Conservation (phyloP, 192 early-diverging fungal genomes). For the Spinellus fusiger region DNA sequence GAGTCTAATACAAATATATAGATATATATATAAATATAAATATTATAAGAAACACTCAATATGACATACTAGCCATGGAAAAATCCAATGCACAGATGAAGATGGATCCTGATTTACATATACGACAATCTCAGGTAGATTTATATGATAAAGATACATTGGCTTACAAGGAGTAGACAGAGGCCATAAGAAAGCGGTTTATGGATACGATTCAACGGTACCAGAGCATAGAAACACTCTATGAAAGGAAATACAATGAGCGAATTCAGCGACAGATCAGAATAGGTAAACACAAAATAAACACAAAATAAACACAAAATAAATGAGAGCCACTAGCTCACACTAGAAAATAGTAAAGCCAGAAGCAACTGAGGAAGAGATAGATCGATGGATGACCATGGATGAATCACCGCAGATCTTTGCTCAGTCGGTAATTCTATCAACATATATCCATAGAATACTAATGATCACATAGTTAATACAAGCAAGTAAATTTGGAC, state of each 20-base stretch:
- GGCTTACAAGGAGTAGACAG: background rate
- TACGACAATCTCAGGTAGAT: conserved; percentile 14
- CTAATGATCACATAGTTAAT: conserved; percentile 44
- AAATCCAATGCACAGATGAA: conserved; percentile 2
- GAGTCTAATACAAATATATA: background rate
- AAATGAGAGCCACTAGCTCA: background rate
- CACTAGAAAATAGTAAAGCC: conserved; percentile 59
- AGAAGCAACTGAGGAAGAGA: conserved; percentile 65
- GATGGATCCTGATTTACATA: conserved; percentile 7
- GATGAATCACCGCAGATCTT: conserved; percentile 67
- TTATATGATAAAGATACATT: background rate
- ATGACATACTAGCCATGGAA: conserved; percentile 5
- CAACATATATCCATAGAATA: background rate
- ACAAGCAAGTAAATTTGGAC: conserved; percentile 59
- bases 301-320: background rate
- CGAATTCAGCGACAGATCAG: conserved; percentile 75
- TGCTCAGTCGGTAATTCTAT: conserved; percentile 62
- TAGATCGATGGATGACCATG: conserved; percentile 62
- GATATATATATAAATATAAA: background rate
- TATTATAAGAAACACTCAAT: background rate
- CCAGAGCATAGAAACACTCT: conserved; percentile 66
- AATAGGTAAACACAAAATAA: conserved; percentile 51
- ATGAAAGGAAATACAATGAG: conserved; percentile 73
- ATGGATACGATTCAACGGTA: conserved; percentile 64
- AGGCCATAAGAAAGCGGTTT: conserved; percentile 49